Evolutionary conservation across 345 rosid genomes (phyloP), one percentile per base, ranked within the genome.

Genomic region (Hibiscus syriacus): DNA sequence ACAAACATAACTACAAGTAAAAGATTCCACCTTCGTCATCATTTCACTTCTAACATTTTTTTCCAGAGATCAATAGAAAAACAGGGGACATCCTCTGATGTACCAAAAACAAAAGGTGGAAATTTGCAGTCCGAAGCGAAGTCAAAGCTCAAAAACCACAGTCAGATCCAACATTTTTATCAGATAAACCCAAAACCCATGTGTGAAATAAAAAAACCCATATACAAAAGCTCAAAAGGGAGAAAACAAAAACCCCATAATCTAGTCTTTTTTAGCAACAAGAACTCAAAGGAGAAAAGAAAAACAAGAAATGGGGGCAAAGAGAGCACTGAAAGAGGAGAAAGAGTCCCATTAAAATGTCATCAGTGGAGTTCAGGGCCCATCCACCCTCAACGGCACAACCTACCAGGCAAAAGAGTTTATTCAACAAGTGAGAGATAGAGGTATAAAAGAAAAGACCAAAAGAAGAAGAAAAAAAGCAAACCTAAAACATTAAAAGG

Each of bases 331-430:
- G 77, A 72, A 76, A 77, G 79, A 78, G 75, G 69, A 76, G 81
- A 79, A 49, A 70, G 73, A 80, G 82, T 70, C 77, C 71, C 59
- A 53, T 53, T 53, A 53, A 53, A 23, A 53, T 53, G 57, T 2
- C 19, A 17, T 4, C 29, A 22, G 57, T 53, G 57, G 57, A 53
- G 57, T 53, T 53, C 29, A 53, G 57, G 57, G 85, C 86, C 87
- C 87, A 81, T 77, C 65, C 69, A 39, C 46, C 43, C 43, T 79
- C 80, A 74, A 66, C 73, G 78, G 82, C 84, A 78, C 83, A 81
- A 80, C 83, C 75, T 74, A 79, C 84, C 87, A 83, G 81, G 82
- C 80, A 69, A 70, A 60, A 80, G 74, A 70, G 62, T 59, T 72
- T 57, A 53, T 77, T 66, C 61, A 49, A 63, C 58, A 71, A 16